Evolutionary conservation across 1,284 basidiomycete species (phyloP), one percentile per base, ranked within the genome.

Genomic region (Boletus nobilissimus): DNA sequence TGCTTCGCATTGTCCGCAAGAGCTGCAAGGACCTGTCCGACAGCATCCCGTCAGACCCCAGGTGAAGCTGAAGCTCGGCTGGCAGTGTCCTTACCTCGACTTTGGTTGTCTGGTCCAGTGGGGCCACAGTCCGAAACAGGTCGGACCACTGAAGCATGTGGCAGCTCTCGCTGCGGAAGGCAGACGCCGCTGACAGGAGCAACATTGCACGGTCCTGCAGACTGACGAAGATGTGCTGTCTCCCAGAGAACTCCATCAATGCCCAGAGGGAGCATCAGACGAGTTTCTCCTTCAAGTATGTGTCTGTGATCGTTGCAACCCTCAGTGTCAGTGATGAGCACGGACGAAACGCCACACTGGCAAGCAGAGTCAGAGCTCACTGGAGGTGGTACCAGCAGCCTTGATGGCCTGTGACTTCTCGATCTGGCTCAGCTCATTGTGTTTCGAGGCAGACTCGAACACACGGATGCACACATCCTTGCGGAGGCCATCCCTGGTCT

Each of bases 311-410:
- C 48, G 4, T n/a, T n/a, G n/a, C n/a, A n/a, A n/a, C n/a, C n/a
- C n/a, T n/a, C n/a, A n/a, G n/a, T n/a, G 26, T 51, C 48, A 51
- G 26, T 24, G 26, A 26, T 22, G 48, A 1, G 10, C 2, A 3
- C 26, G 11, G 48, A 24, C 4, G 7, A 24, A n/a, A n/a, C n/a
- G n/a, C n/a, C n/a, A n/a, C n/a, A 24, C 11, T 10, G 26, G 26
- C 18, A 22, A 51, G 24, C 3, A 2, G 48, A 51, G 48, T 22
- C 18, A 22, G 4, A 8, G 26, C 48, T 11, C 48, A 51, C 48
- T 80, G 18, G 73, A 76, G 18, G 80, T 78, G 22, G 80, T 77
- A 24, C 83, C 82, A 5, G 76, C 68, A 46, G 81, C 82, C 46
- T 83, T 82, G 38, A 81, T 57, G 0, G 69, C 68, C 70, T 82